Evolutionary conservation across 2,329 filamentous ascomycete species (phyloP), one percentile per base, ranked within the genome.

Genomic region (Lecanicillium sp.): DNA sequence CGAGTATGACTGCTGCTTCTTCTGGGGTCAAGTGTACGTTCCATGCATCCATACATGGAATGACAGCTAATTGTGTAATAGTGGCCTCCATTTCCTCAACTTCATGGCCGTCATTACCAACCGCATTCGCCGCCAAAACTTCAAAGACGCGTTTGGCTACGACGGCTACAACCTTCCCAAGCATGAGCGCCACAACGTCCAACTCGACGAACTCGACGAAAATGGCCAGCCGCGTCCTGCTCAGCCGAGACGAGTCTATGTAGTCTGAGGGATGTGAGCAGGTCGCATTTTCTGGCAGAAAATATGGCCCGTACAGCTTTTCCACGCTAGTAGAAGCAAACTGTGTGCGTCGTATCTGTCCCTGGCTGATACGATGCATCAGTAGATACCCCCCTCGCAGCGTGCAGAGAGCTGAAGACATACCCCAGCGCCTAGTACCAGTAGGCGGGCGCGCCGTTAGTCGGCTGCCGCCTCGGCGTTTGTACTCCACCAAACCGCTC

Each of bases 331-430:
- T 12, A 7, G 26, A 29, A 29, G n/a, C 14, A 3, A 10, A 41
- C 23, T 23, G 27, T 7, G 5, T 6, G 33, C 24, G 33, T 32
- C 42, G 26, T 32, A 29, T 38, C 35, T 15, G 35, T 30, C 24
- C 29, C 9, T 15, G 44, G 17, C 35, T 29, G 19, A 38, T 32
- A 39, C 26, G 35, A 27, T 21, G 24, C 15, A 19, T 7, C 33
- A 21, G n/a, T n/a, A 17, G 20, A 14, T n/a, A 35, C 10, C 14
- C 26, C n/a, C n/a, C n/a, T n/a, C n/a, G n/a, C 44, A 23, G n/a
- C 24, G 14, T n/a, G 36, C 44, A 19, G 27, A 26, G 19, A 46
- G 44, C 44, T 47, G 44, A 47, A 47, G 19, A 17, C 35, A 19
- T 39, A 15, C 35, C 35, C 23, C 30, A 44, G 32, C 23, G 23